Evolutionary conservation across 2,329 filamentous ascomycete species (phyloP).

Genomic region (Dactylellina sp.): DNA sequence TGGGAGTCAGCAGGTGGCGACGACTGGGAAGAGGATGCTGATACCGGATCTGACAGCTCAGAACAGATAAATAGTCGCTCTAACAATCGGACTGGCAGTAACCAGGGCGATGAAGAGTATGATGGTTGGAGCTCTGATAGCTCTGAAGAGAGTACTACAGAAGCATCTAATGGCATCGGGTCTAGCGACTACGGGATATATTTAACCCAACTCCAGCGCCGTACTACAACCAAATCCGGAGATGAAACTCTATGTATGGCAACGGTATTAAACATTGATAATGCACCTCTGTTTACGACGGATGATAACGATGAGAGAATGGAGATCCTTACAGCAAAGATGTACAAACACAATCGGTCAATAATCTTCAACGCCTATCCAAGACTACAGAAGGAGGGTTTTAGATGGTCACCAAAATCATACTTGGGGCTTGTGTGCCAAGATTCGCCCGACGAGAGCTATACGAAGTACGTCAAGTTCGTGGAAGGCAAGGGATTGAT

Average conservation of each 20-base stretch:
- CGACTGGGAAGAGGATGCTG: slow-evolving; percentile 10
- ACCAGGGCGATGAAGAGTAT: slow-evolving; percentile 13
- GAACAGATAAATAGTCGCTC: background rate
- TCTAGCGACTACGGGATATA: slow-evolving; percentile 15
- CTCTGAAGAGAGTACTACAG: background rate
- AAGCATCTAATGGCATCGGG: background rate
- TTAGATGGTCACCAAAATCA: background rate
- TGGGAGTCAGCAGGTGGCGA: slow-evolving; percentile 4
- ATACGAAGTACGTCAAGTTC: background rate
- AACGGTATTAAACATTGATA: slow-evolving; percentile 32
- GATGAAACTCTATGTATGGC: slow-evolving; percentile 55
- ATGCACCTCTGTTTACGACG: background rate
- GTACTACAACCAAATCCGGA: slow-evolving; percentile 33
- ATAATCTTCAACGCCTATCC: background rate
- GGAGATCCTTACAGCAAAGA: background rate
- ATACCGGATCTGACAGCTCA: background rate
- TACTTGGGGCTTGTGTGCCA: background rate
- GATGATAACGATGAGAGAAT: slow-evolving; percentile 2
- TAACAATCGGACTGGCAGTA: background rate
- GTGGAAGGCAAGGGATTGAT: background rate
- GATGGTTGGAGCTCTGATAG: slow-evolving; percentile 1
- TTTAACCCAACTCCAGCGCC: slow-evolving; percentile 12
- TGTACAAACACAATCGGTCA: background rate
- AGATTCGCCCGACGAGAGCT: background rate
- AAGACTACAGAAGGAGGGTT: slow-evolving; percentile 1